These are phyloP conservation scores for Eimeria sp. DNA, from an alignment of 169 alveolate species.

Conservation along the genomic window DNA sequence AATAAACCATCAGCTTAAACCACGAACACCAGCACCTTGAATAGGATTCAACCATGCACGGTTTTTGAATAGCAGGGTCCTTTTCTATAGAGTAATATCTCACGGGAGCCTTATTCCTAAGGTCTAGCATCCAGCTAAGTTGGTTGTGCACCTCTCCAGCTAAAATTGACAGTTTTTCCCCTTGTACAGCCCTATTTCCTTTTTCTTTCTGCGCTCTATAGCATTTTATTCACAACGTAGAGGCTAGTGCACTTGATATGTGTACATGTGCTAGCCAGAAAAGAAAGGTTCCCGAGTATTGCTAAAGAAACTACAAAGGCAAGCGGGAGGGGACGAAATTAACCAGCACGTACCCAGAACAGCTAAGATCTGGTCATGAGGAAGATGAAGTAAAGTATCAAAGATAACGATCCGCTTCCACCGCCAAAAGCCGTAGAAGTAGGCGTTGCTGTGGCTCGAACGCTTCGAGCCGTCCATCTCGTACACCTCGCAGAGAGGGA, in stretches of 20 bases:
- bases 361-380: conserved; percentile 94
- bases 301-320: background rate
- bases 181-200: background rate
- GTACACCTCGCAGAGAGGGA: conserved; percentile 95
- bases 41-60: background rate
- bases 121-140: background rate
- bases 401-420: conserved; percentile 96
- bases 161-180: background rate
- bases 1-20: background rate
- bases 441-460: conserved; percentile 98
- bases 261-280: background rate
- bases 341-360: conserved; percentile 89
- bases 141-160: background rate
- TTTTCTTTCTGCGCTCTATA: background rate
- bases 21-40: background rate
- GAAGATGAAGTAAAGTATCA: conserved; percentile 95
- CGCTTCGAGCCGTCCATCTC: conserved; percentile 96
- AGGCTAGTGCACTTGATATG: background rate
- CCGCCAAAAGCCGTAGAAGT: conserved; percentile 97
- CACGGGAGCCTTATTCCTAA: background rate
- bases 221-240: background rate
- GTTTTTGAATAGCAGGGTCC: background rate
- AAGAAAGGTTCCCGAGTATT: background rate
- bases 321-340: background rate
- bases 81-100: background rate